Base-by-base conservation (phyloP, 1,284 basidiomycete species). In the Malassezia nana region DNA sequence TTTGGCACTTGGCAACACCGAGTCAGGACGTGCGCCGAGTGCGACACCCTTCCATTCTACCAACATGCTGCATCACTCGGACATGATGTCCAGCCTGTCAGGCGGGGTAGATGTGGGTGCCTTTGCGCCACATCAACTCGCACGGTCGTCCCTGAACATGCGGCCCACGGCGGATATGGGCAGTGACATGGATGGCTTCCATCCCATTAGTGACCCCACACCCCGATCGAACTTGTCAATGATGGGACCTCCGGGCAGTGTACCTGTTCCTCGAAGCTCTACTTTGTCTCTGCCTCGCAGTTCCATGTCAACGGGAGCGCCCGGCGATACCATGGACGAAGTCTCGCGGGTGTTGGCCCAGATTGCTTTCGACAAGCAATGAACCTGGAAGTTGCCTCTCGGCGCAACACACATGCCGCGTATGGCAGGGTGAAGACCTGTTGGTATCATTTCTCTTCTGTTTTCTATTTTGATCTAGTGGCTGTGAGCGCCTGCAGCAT, bases 341-440 rank as follows among this genome's bases (percentile, higher is more conserved):
- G 68, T 72, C 22, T 64, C 66, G 30, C 66, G 69, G 1, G 63
- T 68, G 25, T 51, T 72, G 13, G 66, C 66, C 4, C 67, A 70
- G 46, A 62, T 70, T 38, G 64, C 66, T 16, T 68, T 68, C 44
- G 66, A 68, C 39, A 58, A 65, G 12, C 45, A 55, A 7, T 67
- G 40, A 55, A 16, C 35, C 4, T 28, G 4, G 25, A n/a, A 42
- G 30, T 32, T 20, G 26, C 48, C 26, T n/a, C 7, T 16, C 25
- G 25, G 24, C 15, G 16, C 25, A 25, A 28, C 25, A 18, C 24
- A 18, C 25, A 28, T 43, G 20, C 35, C 35, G 20, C 12, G 16
- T 38, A 15, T 38, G 35, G 35, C 18, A 38, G 35, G 35, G 20
- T 38, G 35, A 38, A 9, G 9, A 18, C 35, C 35, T 38, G 18